Evolutionary conservation across 805 yeast species (phyloP), one percentile per base, ranked within the genome.

Genomic region (Metschnikowia baotianmanensis): DNA sequence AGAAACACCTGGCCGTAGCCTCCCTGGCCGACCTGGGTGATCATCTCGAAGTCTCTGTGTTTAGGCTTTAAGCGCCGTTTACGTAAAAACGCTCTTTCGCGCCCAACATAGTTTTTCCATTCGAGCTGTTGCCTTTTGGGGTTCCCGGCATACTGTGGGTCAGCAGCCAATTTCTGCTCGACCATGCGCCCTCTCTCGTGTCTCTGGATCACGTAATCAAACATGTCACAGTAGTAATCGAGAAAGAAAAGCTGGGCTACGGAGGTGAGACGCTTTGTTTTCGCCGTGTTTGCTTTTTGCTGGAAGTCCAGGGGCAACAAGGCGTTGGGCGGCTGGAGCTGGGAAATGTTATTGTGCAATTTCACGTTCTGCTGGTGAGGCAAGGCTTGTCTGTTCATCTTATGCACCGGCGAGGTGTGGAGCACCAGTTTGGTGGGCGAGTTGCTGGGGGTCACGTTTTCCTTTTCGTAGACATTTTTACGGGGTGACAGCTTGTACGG

Each of bases 1-100:
- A 93, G 69, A 56, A 87, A 93, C n/a, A 93, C 99, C 65, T 93
- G 97, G 18, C 99, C 99, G 59, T 93, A 93, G 3, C 99, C 99
- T 58, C 99, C 99, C 69, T 93, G 99, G 11, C 99, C 99, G 23
- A 93, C 97, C 68, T 93, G 99, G 1, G 99, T 93, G 51, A 93
- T 83, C 72, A 91, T 86, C 59, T 89, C 95, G 60, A 93, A 93
- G 63, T 93, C 99, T 53, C 90, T 90, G 59, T 90, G 93, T 60
- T 84, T 86, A 25, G 97, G 96, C 63, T 88, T 87, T 44, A 88
- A 73, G 59, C 99, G 78, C 58, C 97, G 78, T 60, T 88, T 88
- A 52, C 99, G 78, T 54, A 93, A 70, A 36, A 80, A 75, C 7
- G 87, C 87, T 32, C 95, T 74, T 63, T 93, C 99, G 41, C 91